Base-by-base conservation (phyloP, 441 rosid genomes). In the Croton laevigatus region DNA sequence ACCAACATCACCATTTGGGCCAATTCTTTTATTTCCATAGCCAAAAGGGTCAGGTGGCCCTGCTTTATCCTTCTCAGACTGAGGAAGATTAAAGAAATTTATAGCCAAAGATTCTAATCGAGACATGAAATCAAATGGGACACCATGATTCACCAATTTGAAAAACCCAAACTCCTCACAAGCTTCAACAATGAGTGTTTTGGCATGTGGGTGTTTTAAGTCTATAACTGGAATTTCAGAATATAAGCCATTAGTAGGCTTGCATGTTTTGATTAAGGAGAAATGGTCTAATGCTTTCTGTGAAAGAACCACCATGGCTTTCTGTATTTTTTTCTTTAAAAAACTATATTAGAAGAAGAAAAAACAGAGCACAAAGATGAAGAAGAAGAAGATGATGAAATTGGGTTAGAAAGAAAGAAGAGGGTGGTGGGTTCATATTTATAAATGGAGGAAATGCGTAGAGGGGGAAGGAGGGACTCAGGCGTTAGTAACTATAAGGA, bases 21-120 rank as follows among this genome's bases (percentile, higher is more conserved):
- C 98, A 46, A 93, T 93, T 22, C 70, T 73, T 76, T 87, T 89
- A 81, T 72, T 85, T 9, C 93, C 97, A 72, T 91, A 93, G 22
- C 98, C 97, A 12, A 84, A 86, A 59, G 98, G 97, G 79, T 86
- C 81, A 34, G 96, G 87, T 5, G 95, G 98, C 19, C 97, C 89
- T 17, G 88, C 90, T 22, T 19, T 79, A 82, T 88, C 91, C 79
- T 94, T 94, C n/a, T 79, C 87, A 19, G 91, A 75, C 55, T 85
- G 95, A 16, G 96, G 85, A 17, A 86, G 82, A 23, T 64, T 62
- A 34, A 94, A 94, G 86, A 91, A 90, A 32, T 71, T 71, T 45
- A 65, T 19, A 10, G 97, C 94, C 12, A 82, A 83, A 10, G 80
- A 44, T 74, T 94, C 96, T 69, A 91, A 68, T 49, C 75, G 75